These are phyloP conservation scores for Mycena galericulata DNA, from an alignment of 768 basidiomycete genomes.

Conservation along the genomic window DNA sequence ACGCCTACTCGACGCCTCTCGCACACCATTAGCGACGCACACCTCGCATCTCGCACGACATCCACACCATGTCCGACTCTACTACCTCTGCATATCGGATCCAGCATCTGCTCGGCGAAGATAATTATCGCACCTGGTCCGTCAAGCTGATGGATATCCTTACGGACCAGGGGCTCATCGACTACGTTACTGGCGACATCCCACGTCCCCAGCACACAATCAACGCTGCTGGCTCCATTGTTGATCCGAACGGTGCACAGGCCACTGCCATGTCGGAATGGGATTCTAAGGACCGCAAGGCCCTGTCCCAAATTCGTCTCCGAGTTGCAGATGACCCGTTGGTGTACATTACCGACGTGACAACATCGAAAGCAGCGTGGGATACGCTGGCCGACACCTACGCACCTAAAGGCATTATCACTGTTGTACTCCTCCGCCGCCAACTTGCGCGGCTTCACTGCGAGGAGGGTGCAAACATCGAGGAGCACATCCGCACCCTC, in stretches of 20 bases:
- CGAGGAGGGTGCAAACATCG: conserved; percentile 30
- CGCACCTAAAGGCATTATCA: conserved; percentile 30
- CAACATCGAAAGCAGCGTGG: conserved; percentile 40
- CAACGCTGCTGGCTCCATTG: not conserved
- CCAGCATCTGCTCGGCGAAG: conserved; percentile 29
- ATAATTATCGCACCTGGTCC: conserved; percentile 38
- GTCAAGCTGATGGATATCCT: conserved; percentile 33
- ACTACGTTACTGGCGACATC: conserved; percentile 11
- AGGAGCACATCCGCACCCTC: conserved; percentile 46
- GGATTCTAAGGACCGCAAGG: conserved; percentile 42
- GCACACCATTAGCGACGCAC: conserved; percentile 2
- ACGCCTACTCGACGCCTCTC: too few relatives aligned
- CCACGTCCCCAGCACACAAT: not conserved
- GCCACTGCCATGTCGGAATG: not conserved
- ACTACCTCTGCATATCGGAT: not conserved
- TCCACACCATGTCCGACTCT: too few relatives aligned
- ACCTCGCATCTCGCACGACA: not conserved
- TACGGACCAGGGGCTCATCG: conserved; percentile 30
- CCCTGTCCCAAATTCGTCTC: conserved; percentile 44
- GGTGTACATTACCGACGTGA: conserved; percentile 14
- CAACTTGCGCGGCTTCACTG: conserved; percentile 1
- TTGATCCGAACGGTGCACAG: conserved; percentile 5
- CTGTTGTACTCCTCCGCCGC: conserved; percentile 3
- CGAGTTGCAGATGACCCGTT: conserved; percentile 10
- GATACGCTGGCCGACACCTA: conserved; percentile 41